phyloP scores from a whole-genome alignment of 169 alveolate species.

The Plasmodium sp. region DNA sequence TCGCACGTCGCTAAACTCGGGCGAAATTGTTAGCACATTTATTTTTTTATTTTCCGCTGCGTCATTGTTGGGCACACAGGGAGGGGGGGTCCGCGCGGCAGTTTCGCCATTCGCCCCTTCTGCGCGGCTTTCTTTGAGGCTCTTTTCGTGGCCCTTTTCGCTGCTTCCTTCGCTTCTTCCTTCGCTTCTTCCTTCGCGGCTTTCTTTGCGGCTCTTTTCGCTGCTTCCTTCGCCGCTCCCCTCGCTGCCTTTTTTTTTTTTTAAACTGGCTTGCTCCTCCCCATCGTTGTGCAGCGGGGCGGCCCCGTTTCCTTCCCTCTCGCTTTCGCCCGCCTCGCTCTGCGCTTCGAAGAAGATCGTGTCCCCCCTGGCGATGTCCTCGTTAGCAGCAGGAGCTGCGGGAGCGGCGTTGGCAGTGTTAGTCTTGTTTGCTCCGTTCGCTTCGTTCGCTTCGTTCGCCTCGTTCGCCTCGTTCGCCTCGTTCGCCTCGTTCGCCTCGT shows the following conservation, averaged over 20 bases:
- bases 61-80: neutral
- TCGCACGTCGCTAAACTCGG: slow-evolving; percentile 8
- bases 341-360: slow-evolving; percentile 29
- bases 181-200: neutral
- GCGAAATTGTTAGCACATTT: neutral
- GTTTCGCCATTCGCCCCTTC: slow-evolving; percentile 9
- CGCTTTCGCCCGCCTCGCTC: slow-evolving; percentile 15
- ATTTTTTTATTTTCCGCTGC: slow-evolving; percentile 10
- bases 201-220: no score
- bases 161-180: no score
- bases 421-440: neutral
- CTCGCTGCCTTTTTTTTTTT: slow-evolving; percentile 45
- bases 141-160: neutral
- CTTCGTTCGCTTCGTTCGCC: neutral
- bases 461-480: neutral
- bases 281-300: neutral
- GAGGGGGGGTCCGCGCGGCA: neutral
- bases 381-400: neutral
- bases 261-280: slow-evolving; percentile 20
- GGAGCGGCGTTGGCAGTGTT: neutral
- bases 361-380: neutral
- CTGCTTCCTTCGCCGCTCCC: neutral
- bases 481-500: neutral
- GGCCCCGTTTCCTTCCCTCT: neutral
- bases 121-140: neutral